These are phyloP conservation scores for Carex littledalei DNA, from an alignment of 176 grass and related monocot species.

Conservation along the genomic window DNA sequence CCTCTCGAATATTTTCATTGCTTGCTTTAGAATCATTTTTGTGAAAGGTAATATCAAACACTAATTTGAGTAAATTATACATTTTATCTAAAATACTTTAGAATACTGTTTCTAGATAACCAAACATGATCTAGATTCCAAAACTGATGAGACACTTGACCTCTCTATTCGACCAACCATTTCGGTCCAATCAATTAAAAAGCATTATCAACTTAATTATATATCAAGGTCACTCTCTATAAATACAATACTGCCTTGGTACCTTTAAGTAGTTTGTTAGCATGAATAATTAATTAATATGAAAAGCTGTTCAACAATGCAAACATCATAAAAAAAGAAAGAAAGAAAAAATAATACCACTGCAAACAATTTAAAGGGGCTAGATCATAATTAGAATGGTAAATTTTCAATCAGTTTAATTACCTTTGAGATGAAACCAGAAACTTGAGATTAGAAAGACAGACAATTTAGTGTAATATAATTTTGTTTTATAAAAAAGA, in stretches of 20 bases:
- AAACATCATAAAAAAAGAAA: not conserved
- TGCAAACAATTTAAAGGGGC: no score
- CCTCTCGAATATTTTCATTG: not conserved
- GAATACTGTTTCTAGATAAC: not conserved
- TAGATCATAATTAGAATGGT: not conserved
- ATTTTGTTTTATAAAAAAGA: no score
- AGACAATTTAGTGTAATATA: no score
- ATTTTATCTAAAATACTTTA: not conserved
- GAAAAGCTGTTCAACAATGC: not conserved
- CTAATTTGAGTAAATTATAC: not conserved
- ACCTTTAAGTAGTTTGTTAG: not conserved
- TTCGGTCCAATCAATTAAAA: not conserved
- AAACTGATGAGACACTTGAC: not conserved
- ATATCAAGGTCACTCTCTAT: not conserved
- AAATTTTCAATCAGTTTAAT: not conserved
- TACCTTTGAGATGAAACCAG: no score
- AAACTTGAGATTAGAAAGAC: no score
- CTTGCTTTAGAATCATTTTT: not conserved
- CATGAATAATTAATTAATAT: not conserved
- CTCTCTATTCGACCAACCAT: not conserved
- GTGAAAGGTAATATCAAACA: not conserved
- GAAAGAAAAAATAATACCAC: no score
- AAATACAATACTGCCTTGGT: not conserved
- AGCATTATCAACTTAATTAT: not conserved
- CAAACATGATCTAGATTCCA: not conserved